Base-by-base conservation (phyloP, 306 rosid species). In the Lagenaria siceraria region DNA sequence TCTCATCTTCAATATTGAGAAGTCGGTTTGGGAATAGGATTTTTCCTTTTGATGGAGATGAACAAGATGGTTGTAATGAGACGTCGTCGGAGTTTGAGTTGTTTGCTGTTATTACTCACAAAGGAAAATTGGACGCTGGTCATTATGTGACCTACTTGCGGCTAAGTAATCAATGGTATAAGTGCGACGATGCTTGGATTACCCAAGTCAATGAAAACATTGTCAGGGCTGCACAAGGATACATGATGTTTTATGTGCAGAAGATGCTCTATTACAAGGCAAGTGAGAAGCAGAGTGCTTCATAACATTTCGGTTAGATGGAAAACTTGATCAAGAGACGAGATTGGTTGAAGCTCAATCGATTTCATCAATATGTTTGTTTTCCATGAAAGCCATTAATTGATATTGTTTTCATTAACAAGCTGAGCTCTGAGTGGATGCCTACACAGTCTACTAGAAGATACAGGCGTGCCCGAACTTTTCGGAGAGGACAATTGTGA, bases 231-330 rank as follows among this genome's bases (percentile, higher is more conserved):
- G 92, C 98, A 18, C 98, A 91, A 82, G 90, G 96, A 42, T 93
- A 91, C 88, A 91, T 91, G 97, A 87, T 93, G 97, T 93, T 93
- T 84, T 91, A 93, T 84, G 94, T 91, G 81, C 98, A 93, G 91
- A 90, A 93, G 90, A 88, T 87, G 94, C 87, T 93, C 54, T 89
- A 76, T 78, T 91, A 93, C 82, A 93, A 88, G 78, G 90, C 96
- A 81, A 85, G 86, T 55, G 97, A 88, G 84, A 93, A 85, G 80
- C 91, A 75, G 82, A 86, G 79, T 24, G 76, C 90, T 72, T 72
- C 76, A 27, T 72, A 49, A 42, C 52, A 24, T 46, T 43, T 70
- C 10, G 7, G 54, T 70, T 42, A 22, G 36, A 69, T 12, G 53
- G 75, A 27, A 69, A 24, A 15, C 76, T 46, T 25, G 38, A 27